Evolutionary conservation across 495 filamentous ascomycete species (phyloP).

Genomic region (Acidomyces sp.): DNA sequence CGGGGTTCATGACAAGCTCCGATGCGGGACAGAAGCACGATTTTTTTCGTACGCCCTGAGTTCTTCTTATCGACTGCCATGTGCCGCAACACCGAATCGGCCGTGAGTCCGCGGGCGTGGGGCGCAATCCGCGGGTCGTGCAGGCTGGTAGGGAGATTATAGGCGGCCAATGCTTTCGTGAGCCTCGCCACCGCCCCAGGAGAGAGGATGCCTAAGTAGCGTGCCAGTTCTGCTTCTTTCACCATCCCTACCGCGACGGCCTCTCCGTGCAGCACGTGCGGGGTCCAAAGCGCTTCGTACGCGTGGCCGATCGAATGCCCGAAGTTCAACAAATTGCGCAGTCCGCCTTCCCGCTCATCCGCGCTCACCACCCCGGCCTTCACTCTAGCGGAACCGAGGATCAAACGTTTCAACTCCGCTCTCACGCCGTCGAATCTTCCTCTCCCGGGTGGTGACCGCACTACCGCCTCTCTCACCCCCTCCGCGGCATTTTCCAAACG

Average conservation of each 20-base stretch:
- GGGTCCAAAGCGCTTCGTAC: constrained; percentile 87
- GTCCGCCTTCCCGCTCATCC: constrained; percentile 87
- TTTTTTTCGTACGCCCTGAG: constrained; percentile 85
- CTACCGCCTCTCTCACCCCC: constrained; percentile 51
- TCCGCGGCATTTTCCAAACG: constrained; percentile 69
- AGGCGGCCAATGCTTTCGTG: constrained; percentile 84
- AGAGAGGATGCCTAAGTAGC: constrained; percentile 76
- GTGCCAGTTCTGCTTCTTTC: constrained; percentile 85
- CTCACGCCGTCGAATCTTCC: constrained; percentile 32
- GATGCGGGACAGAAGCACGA: constrained; percentile 88
- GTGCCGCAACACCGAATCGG: constrained; percentile 72
- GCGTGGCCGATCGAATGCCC: constrained; percentile 98
- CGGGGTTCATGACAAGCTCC: constrained; percentile 74
- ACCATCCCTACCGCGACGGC: constrained; percentile 97
- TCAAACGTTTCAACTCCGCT: constrained; percentile 59
- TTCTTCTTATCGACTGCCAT: constrained; percentile 99
- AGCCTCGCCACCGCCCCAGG: constrained; percentile 80
- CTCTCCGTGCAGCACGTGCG: constrained; percentile 90
- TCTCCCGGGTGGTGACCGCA: constrained; percentile 39
- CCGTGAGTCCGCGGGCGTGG: constrained; percentile 74
- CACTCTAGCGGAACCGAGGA: constrained; percentile 74
- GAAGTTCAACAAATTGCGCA: constrained; percentile 92
- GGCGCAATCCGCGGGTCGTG: constrained; percentile 73
- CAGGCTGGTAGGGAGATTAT: constrained; percentile 76
- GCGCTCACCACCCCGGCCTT: constrained; percentile 88